Base-by-base conservation (phyloP, 495 filamentous ascomycete species). In the Neurospora intermedia region DNA sequence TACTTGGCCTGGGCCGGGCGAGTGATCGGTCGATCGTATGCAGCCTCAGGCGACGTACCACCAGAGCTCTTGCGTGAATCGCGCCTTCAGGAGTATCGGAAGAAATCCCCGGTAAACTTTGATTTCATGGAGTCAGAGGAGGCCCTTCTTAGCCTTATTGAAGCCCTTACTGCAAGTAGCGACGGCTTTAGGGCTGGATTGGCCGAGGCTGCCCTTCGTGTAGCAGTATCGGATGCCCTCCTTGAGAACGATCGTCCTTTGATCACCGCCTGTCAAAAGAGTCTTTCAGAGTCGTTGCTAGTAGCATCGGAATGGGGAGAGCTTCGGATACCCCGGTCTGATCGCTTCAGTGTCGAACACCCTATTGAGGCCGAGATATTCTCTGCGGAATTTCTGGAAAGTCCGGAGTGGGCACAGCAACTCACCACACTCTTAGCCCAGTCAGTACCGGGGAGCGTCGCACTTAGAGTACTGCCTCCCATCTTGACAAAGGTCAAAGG, bases 1-100 rank as follows among this genome's bases (percentile, higher is more conserved):
- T 98, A 96, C 78, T 82, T 92, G 15, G 81, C 92, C 5, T 99
- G 96, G 96, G 92, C 91, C 46, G 94, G 91, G 8, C 87, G 89
- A 71, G 91, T 94, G 18, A 84, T 99, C 31, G 96, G 96, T 23
- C 88, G 93, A 76, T 90, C 93, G 1, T 98, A 94, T 81, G 90
- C 91, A 62, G 86, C 91, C 5, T 92, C 89, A 69, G 93, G 93
- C 20, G 82, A 88, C 73, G 86, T 92, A 27, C 87, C 87, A 41
- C 78, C 79, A 69, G 85, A 87, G 46, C 82, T 92, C 72, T 79
- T 89, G 1, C 84, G 84, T 15, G 90, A 92, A 73, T 88, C 86
- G 38, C 83, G 81, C 16, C 80, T 91, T 10, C 79, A 84, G 31
- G 78, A 85, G 69, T 85, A 88, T 73, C 83, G 81, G 69, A 80